phyloP scores from a whole-genome alignment of 345 rosid genomes.

The Acer campestre region DNA sequence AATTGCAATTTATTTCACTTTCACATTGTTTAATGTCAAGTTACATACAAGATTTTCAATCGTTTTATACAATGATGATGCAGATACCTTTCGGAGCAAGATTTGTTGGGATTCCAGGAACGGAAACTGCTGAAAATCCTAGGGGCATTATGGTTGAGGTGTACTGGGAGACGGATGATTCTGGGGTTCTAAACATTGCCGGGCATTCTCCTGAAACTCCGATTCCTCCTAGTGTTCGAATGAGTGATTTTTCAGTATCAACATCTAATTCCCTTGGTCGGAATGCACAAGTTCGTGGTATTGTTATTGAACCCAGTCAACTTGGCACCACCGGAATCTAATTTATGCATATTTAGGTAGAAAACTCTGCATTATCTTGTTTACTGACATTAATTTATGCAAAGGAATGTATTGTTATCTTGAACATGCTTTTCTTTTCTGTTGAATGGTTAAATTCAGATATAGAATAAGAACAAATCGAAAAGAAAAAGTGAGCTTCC shows the following conservation, averaged over 20 bases:
- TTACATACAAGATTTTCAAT: background rate
- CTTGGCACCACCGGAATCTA: constrained; percentile 3
- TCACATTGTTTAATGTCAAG: background rate
- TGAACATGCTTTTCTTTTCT: too few relatives aligned
- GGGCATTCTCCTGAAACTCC: constrained; percentile 72
- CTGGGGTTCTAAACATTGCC: constrained; percentile 69
- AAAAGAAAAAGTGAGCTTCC: background rate
- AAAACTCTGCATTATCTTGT: too few relatives aligned
- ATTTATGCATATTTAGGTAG: background rate
- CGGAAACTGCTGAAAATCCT: constrained; percentile 56
- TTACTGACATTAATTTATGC: too few relatives aligned
- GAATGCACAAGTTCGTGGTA: constrained; percentile 44
- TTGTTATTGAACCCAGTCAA: constrained; percentile 54
- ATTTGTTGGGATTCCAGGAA: constrained; percentile 72
- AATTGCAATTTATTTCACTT: constrained; percentile 7
- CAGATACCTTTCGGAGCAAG: constrained; percentile 88
- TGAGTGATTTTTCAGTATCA: constrained; percentile 25
- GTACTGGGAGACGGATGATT: constrained; percentile 75
- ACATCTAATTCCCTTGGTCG: constrained; percentile 34
- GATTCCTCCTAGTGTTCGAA: constrained; percentile 43
- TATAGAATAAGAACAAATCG: background rate
- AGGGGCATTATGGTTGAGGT: constrained; percentile 85
- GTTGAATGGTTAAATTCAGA: too few relatives aligned
- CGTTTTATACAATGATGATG: constrained; percentile 17
- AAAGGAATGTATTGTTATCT: too few relatives aligned